A percentile compares a stretch with the other conserved stretches of the same genome.
Evolutionary conservation across 768 basidiomycete genomes (phyloP).

Genomic region (Holtermannia corniformis): DNA sequence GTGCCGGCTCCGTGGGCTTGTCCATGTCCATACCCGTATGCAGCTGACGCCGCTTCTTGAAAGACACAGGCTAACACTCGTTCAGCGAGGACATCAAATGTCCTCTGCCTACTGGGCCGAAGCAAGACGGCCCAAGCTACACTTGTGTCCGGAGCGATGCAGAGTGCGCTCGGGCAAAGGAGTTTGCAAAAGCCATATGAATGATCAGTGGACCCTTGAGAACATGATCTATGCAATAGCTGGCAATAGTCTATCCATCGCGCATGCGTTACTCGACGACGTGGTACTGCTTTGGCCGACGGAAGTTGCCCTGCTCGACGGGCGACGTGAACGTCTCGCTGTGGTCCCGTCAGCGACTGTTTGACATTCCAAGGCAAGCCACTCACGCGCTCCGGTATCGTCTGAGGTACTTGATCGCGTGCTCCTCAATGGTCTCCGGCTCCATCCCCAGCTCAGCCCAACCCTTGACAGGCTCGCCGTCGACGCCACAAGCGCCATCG

Average conservation of each 20-base stretch:
- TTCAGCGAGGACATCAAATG: conserved; percentile 34
- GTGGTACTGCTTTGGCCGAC: conserved; percentile 39
- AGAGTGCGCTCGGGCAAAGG: conserved; percentile 18
- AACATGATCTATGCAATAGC: too few species aligned
- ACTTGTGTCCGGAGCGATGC: conserved; percentile 23
- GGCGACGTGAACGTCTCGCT: conserved; percentile 40
- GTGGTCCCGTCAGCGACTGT: background rate
- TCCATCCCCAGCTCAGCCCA: conserved; percentile 74
- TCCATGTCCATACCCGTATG: conserved; percentile 37
- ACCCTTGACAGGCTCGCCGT: conserved; percentile 49
- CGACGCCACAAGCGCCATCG: conserved; percentile 39
- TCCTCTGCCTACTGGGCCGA: too few species aligned
- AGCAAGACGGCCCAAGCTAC: conserved; percentile 33
- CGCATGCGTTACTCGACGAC: conserved; percentile 25
- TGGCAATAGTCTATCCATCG: background rate
- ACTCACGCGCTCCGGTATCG: conserved; percentile 82
- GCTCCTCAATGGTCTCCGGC: conserved; percentile 75
- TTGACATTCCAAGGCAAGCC: background rate
- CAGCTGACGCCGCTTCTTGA: background rate
- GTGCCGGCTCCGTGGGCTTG: conserved; percentile 34
- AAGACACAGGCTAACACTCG: background rate
- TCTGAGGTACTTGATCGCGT: conserved; percentile 82
- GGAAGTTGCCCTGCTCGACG: conserved; percentile 38
- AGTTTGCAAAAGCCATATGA: conserved; percentile 23
- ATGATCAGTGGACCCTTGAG: too few species aligned